Base-by-base conservation (phyloP, 768 basidiomycete species). In the Suillus bovinus region DNA sequence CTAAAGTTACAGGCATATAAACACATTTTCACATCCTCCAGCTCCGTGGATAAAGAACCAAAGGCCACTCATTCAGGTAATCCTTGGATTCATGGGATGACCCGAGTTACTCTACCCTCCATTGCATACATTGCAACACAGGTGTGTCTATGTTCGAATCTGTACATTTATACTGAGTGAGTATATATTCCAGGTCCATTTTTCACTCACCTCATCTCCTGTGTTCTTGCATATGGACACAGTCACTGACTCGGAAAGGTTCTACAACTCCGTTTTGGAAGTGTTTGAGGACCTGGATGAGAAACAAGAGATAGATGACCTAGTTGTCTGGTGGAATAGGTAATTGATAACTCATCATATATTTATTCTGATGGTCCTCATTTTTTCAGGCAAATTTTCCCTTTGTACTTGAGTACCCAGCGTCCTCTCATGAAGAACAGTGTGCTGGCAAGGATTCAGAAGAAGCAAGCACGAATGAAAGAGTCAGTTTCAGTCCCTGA, bases 1-100 rank as follows among this genome's bases (percentile, higher is more conserved):
- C 41, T 31, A 29, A 8, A 13, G 27, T 31, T n/a, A 7, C 29
- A 72, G 72, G 71, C 69, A 1, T 72, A 56, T 27, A 73, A 68
- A 47, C 68, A 73, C 56, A 60, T 75, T 16, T 75, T 75, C 41
- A 75, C 65, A 1, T 73, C 70, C 2, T 71, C 73, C 1, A 74
- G 72, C 49, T 73, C 72, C 11, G 72, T 73, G 5, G 65, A 74
- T 31, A 67, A 65, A 38, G 71, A 70, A 41, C 55, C 61, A 20
- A 72, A 67, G 55, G 72, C 71, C 4, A 72, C 73, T 4, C 27
- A 64, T 33, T 72, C 67, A 8, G 68, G 69, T 4, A 72, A 72
- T 42, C 61, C 65, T 5, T n/a, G 58, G 2, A 67, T 69, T 29
- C 69, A 68, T 14, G 56, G 67, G 1, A 68, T n/a, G n/a, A n/a